Conservation (phyloP, 129 eudicot species). For the Sambucus nigra region DNA sequence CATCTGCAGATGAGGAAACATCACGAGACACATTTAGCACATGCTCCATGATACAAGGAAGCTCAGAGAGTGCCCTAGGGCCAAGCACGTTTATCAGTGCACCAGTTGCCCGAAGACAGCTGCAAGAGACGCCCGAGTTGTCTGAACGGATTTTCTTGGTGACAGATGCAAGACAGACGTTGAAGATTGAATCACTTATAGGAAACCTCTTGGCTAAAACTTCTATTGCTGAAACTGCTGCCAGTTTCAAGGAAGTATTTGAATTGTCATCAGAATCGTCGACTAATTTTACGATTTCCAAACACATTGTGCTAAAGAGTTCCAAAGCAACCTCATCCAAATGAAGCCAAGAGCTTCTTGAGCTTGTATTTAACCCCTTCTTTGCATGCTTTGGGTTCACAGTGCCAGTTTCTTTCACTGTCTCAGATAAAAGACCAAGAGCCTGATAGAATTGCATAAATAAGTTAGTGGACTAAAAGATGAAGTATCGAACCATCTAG, state of each 20-base stretch:
- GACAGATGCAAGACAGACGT: slow-evolving; percentile 58
- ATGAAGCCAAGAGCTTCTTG: slow-evolving; percentile 56
- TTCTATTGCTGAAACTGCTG: slow-evolving; percentile 78
- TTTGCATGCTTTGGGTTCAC: slow-evolving; percentile 33
- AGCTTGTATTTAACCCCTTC: slow-evolving; percentile 26
- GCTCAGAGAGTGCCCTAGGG: slow-evolving; percentile 69
- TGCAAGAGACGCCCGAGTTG: slow-evolving; percentile 39
- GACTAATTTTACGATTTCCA: slow-evolving; percentile 47
- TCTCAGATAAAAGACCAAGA: slow-evolving; percentile 64
- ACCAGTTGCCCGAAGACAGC: slow-evolving; percentile 72
- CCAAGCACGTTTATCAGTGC: slow-evolving; percentile 78
- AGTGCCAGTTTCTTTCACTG: slow-evolving; percentile 44
- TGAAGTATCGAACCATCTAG: not conserved
- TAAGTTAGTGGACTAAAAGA: slow-evolving; percentile 4
- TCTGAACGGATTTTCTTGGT: slow-evolving; percentile 47
- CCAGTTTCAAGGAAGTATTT: slow-evolving; percentile 44
- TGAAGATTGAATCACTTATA: slow-evolving; percentile 40
- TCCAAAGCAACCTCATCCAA: slow-evolving; percentile 43
- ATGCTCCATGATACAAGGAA: slow-evolving; percentile 68
- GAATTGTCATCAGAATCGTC: slow-evolving; percentile 27
- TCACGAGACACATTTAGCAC: slow-evolving; percentile 36
- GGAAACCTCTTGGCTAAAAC: slow-evolving; percentile 51
- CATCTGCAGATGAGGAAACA: slow-evolving; percentile 19
- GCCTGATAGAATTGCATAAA: slow-evolving; percentile 40
- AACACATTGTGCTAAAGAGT: slow-evolving; percentile 37